Conservation (phyloP, 2,329 filamentous ascomycete species). For the Diaporthe ampelina region DNA sequence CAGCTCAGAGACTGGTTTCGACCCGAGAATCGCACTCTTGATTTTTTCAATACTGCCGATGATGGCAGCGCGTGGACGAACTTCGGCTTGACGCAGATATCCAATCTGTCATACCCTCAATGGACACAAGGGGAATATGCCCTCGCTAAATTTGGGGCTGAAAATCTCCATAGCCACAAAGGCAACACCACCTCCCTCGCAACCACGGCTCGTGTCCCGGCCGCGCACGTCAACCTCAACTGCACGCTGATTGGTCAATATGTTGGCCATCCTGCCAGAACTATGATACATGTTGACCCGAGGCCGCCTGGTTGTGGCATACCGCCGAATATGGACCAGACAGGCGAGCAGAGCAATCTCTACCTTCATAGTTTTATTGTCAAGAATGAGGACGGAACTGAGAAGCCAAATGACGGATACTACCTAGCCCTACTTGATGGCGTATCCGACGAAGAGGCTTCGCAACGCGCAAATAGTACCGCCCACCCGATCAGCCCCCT, state of each 20-base stretch:
- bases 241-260: neutral
- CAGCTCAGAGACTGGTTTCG: neutral
- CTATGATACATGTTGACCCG: neutral
- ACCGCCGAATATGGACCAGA: accelerated
- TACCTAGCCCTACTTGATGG: neutral
- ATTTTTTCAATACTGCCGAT: neutral
- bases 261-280: too few relatives aligned
- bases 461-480: too few relatives aligned
- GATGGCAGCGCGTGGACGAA: too few relatives aligned
- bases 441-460: neutral
- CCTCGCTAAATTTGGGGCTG: neutral
- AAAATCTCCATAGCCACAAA: neutral
- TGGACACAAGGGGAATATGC: neutral
- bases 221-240: neutral
- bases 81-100: neutral
- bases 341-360: neutral
- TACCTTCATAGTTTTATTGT: neutral
- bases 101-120: too few relatives aligned
- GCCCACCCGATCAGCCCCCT: neutral
- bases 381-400: neutral
- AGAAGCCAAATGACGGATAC: neutral
- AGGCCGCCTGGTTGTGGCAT: neutral
- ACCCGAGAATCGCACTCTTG: neutral
- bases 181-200: neutral
- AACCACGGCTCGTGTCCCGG: neutral